phyloP scores from a whole-genome alignment of 192 early-diverging fungal genomes.

The Entomortierella parvispora region DNA sequence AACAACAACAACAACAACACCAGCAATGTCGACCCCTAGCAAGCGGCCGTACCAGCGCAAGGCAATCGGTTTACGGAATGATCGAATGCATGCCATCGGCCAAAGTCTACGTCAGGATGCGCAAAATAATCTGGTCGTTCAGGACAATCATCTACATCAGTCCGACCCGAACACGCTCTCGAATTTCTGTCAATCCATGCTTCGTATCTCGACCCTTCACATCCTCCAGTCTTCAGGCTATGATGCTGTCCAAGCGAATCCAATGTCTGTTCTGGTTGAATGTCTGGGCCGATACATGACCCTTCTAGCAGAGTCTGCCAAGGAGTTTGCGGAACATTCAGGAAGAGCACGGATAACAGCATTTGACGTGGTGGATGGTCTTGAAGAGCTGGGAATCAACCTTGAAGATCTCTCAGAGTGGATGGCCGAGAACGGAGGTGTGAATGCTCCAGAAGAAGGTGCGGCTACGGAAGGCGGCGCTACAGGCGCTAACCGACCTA shows the following conservation, averaged over 20 bases:
- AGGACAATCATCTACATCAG: constrained; percentile 27
- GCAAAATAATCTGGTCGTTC: constrained; percentile 15
- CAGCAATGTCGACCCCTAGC: constrained; percentile 5
- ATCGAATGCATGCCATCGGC: constrained; percentile 5
- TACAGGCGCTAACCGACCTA: constrained; percentile 14
- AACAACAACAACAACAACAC: background rate
- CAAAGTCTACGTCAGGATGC: constrained; percentile 15
- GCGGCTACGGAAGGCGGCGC: background rate
- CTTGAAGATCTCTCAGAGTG: constrained; percentile 54
- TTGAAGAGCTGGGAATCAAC: constrained; percentile 58
- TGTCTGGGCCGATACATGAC: constrained; percentile 61
- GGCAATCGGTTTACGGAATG: constrained; percentile 11
- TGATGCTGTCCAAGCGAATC: constrained; percentile 55
- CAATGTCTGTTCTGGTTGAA: constrained; percentile 59
- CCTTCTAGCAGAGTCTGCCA: constrained; percentile 55
- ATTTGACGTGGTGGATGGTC: constrained; percentile 53
- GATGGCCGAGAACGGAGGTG: constrained; percentile 56
- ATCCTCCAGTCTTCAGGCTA: constrained; percentile 64
- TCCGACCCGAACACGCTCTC: constrained; percentile 26
- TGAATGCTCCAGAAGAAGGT: background rate
- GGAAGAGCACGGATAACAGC: constrained; percentile 56
- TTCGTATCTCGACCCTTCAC: constrained; percentile 59
- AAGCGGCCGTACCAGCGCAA: constrained; percentile 34
- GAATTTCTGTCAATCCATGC: constrained; percentile 61
- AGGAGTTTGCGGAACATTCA: constrained; percentile 57